Evolutionary conservation across 352 stramenopile species (phyloP).

Genomic region (Blastocystis sp.): DNA sequence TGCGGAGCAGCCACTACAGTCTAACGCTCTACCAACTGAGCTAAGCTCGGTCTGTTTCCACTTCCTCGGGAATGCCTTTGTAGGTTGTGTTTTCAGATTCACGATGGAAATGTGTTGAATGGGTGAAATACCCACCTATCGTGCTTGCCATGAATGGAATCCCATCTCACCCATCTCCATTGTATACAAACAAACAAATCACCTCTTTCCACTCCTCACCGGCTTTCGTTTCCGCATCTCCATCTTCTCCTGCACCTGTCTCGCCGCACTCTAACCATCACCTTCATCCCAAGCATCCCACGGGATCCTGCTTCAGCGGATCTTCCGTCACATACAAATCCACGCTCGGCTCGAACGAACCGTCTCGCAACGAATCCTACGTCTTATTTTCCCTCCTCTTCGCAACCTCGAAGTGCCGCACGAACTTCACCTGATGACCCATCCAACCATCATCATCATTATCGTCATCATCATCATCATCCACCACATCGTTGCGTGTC

Average conservation of each 20-base stretch:
- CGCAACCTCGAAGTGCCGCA: constrained; percentile 42
- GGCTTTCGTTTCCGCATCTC: constrained; percentile 4
- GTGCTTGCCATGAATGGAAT: no score
- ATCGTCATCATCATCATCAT: constrained; percentile 56
- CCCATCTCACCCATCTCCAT: no score
- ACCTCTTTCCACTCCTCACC: neutral
- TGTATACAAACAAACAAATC: constrained; percentile 39
- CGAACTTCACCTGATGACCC: constrained; percentile 43
- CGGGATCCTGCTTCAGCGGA: neutral
- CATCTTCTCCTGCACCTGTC: constrained; percentile 11
- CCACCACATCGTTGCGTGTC: neutral
- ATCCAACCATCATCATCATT: constrained; percentile 27
- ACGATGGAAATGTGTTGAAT: no score
- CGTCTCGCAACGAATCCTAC: constrained; percentile 55
- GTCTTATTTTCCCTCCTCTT: constrained; percentile 26
- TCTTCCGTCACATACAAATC: constrained; percentile 49
- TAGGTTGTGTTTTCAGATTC: no score
- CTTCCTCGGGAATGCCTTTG: no score
- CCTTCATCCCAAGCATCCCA: neutral
- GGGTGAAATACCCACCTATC: no score
- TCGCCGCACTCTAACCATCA: neutral
- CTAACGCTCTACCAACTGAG: neutral
- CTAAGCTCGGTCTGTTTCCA: neutral
- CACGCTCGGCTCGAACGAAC: constrained; percentile 13
- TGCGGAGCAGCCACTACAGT: constrained; percentile 42